Evolutionary conservation across 1,139 yeast genomes (phyloP).

Genomic region (Candida dubliniensis): DNA sequence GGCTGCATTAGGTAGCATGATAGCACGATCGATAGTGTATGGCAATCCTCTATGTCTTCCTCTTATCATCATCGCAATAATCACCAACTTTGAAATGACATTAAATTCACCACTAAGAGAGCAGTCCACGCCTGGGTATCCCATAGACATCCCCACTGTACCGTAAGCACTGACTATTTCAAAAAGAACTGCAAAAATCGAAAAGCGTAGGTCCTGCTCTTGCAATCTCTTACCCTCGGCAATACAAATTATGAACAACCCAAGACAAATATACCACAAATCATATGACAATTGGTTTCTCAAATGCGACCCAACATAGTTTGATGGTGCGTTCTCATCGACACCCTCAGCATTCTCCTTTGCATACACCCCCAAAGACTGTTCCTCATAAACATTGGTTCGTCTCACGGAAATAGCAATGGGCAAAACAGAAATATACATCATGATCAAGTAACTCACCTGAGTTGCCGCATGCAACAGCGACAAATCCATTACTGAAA

Average conservation of each 20-base stretch:
- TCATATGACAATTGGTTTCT: constrained; percentile 91
- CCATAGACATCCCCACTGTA: constrained; percentile 88
- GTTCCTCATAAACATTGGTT: constrained; percentile 97
- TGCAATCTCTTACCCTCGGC: constrained; percentile 72
- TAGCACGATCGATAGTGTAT: constrained; percentile 89
- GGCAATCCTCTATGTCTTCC: constrained; percentile 98
- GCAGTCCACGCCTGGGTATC: constrained; percentile 65
- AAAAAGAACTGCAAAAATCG: constrained; percentile 72
- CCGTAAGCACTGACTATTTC: constrained; percentile 96
- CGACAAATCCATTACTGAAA: constrained; percentile 67
- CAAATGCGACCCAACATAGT: constrained; percentile 83
- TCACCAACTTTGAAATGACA: constrained; percentile 74
- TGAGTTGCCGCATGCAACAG: constrained; percentile 85
- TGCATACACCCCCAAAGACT: constrained; percentile 81
- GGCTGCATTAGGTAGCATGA: constrained; percentile 76
- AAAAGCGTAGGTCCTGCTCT: constrained; percentile 49
- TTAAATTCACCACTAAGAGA: constrained; percentile 76
- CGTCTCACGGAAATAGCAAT: constrained; percentile 93
- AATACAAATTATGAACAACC: constrained; percentile 80
- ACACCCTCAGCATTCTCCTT: constrained; percentile 34
- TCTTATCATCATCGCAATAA: constrained; percentile 87
- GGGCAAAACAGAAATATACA: constrained; percentile 96
- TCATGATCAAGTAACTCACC: constrained; percentile 92
- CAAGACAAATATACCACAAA: constrained; percentile 89
- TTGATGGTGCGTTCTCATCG: constrained; percentile 42